Percentiles rank a stretch among this genome's conserved stretches.
phyloP scores from a whole-genome alignment of 2,329 filamentous ascomycete genomes.

The Colletotrichum sp. region DNA sequence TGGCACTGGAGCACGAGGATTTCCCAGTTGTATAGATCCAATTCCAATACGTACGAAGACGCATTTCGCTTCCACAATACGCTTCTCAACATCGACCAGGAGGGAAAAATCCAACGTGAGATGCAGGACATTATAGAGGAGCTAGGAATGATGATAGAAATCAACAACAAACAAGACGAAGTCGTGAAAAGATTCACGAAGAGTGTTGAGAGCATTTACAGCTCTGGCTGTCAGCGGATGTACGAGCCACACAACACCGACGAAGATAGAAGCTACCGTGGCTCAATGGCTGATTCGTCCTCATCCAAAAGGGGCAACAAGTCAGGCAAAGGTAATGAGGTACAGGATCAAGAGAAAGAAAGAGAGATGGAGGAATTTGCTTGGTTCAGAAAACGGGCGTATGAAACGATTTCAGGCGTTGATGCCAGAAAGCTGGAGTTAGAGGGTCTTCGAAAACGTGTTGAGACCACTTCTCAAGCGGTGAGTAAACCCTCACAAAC shows the following conservation, averaged over 20 bases:
- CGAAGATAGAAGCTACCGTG: too few species aligned
- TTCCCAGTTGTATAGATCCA: constrained; percentile 21
- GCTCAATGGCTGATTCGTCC: too few species aligned
- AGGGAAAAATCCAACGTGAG: constrained; percentile 45
- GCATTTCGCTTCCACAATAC: constrained; percentile 28
- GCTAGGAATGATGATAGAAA: constrained; percentile 48
- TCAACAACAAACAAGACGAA: constrained; percentile 39
- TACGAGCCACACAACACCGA: too few species aligned
- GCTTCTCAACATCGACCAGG: constrained; percentile 45
- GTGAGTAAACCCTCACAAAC: too few species aligned
- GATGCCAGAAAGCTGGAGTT: constrained; percentile 35
- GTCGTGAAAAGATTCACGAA: constrained; percentile 30
- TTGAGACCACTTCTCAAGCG: constrained; percentile 34
- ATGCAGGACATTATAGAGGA: constrained; percentile 53
- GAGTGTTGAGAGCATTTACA: constrained; percentile 22
- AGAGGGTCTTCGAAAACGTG: constrained; percentile 32
- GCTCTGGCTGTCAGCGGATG: too few species aligned
- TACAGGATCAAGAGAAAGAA: too few species aligned
- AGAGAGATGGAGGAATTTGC: constrained; percentile 20
- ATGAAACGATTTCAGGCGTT: constrained; percentile 25
- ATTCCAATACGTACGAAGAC: constrained; percentile 19
- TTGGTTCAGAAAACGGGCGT: constrained; percentile 30
- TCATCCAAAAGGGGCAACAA: too few species aligned
- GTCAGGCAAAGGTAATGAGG: too few species aligned
- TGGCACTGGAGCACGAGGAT: constrained; percentile 27